Conservation (phyloP, 352 stramenopile species). For the Vaucheria bursata region DNA sequence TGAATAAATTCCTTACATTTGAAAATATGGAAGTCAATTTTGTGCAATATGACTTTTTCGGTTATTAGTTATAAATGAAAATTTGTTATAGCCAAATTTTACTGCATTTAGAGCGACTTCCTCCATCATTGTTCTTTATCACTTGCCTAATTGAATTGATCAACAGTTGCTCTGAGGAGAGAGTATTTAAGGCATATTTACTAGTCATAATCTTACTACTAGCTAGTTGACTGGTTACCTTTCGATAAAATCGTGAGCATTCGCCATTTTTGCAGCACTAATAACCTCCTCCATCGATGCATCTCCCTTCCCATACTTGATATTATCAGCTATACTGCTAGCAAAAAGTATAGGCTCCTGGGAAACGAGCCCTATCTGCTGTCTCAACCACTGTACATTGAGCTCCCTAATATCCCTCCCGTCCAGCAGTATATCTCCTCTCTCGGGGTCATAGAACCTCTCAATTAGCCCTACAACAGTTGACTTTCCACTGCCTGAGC, state of each 20-base stretch:
- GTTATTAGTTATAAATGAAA: too few species aligned
- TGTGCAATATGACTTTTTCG: too few species aligned
- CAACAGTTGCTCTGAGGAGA: too few species aligned
- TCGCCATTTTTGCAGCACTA: slow-evolving; percentile 65
- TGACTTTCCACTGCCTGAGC: slow-evolving; percentile 56
- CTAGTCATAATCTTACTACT: too few species aligned
- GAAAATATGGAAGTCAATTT: too few species aligned
- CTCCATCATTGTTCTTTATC: too few species aligned
- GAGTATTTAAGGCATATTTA: too few species aligned
- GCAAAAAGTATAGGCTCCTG: slow-evolving; percentile 51
- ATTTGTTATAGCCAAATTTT: too few species aligned
- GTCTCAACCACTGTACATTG: slow-evolving; percentile 11
- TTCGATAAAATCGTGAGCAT: slow-evolving; percentile 77
- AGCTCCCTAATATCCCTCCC: slow-evolving; percentile 1
- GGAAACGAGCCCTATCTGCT: slow-evolving; percentile 50
- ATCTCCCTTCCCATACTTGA: slow-evolving; percentile 53
- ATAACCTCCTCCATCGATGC: slow-evolving; percentile 59
- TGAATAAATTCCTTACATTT: too few species aligned
- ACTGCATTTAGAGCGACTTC: too few species aligned
- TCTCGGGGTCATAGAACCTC: slow-evolving; percentile 62
- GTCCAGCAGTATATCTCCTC: slow-evolving; percentile 55
- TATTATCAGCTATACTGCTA: slow-evolving; percentile 47
- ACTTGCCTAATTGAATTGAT: too few species aligned
- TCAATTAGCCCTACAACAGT: slow-evolving; percentile 65
- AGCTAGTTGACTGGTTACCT: too few species aligned